phyloP scores from a whole-genome alignment of 225 moss, liverwort and hornwort species.

The Antitrichia curtipendula region DNA sequence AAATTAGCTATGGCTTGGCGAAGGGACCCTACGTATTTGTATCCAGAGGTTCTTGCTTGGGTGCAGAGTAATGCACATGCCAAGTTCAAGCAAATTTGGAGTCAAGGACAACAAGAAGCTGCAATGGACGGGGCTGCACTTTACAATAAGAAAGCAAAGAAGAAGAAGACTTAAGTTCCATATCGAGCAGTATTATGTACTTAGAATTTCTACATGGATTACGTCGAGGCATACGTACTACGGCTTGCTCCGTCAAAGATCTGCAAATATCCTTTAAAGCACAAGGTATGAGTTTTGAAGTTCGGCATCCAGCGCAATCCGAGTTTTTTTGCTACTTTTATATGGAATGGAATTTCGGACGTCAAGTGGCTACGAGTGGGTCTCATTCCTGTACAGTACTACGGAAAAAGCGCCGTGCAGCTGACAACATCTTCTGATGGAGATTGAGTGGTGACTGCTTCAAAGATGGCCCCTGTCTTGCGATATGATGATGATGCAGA shows the following conservation, averaged over 20 bases:
- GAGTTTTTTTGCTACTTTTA: background rate
- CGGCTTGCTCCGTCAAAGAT: background rate
- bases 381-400: background rate
- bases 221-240: background rate
- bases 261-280: background rate
- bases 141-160: conserved; percentile 6
- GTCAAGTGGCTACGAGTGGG: background rate
- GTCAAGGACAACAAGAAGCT: conserved; percentile 33
- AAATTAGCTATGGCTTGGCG: conserved; percentile 55
- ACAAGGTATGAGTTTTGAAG: background rate
- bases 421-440: background rate
- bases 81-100: conserved; percentile 50
- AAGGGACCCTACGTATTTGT: conserved; percentile 45
- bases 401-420: background rate
- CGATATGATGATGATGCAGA: background rate
- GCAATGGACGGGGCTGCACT: background rate
- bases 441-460: background rate
- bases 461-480: background rate
- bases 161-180: background rate
- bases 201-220: background rate
- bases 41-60: conserved; percentile 74
- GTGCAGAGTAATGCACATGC: conserved; percentile 41
- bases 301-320: background rate
- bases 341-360: background rate
- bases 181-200: background rate